Evolutionary conservation across 2,329 filamentous ascomycete genomes (phyloP).

Genomic region (Proliferodiscus dingleyae): DNA sequence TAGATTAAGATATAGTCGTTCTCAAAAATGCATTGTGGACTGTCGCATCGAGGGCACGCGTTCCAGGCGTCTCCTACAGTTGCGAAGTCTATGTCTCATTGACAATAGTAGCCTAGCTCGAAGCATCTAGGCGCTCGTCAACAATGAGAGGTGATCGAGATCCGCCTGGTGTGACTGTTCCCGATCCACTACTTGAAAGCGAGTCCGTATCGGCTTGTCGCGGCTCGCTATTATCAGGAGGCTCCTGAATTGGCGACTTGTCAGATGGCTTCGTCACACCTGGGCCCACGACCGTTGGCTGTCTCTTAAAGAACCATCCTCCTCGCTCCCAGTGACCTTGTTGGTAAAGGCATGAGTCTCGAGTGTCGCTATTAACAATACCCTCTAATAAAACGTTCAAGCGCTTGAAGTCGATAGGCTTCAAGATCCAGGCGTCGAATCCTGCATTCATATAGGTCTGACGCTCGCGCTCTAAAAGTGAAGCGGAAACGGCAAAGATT

Average conservation of each 20-base stretch:
- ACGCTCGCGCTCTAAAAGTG: constrained; percentile 64
- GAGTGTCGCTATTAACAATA: constrained; percentile 55
- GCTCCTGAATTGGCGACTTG: constrained; percentile 6
- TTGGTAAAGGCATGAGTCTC: constrained; percentile 61
- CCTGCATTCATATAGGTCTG: constrained; percentile 69
- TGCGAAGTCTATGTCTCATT: too few species aligned
- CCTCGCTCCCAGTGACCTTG: constrained; percentile 77
- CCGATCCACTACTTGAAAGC: constrained; percentile 14
- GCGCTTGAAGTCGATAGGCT: constrained; percentile 77
- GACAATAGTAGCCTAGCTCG: too few species aligned
- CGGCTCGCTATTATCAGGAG: background rate
- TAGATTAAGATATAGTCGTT: too few species aligned
- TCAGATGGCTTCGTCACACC: constrained; percentile 10
- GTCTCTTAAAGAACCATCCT: constrained; percentile 62
- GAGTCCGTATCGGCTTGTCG: constrained; percentile 7
- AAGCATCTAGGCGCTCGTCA: too few species aligned
- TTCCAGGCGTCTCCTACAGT: too few species aligned
- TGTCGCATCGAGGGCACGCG: too few species aligned
- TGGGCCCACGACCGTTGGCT: constrained; percentile 5
- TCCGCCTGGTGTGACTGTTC: constrained; percentile 1
- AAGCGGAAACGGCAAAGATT: constrained; percentile 84
- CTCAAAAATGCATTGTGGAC: too few species aligned
- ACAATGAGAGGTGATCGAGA: background rate
- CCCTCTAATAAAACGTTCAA: constrained; percentile 65
- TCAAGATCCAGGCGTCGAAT: constrained; percentile 88